Conservation (phyloP, 495 filamentous ascomycete species). For the Immersiella caudata region DNA sequence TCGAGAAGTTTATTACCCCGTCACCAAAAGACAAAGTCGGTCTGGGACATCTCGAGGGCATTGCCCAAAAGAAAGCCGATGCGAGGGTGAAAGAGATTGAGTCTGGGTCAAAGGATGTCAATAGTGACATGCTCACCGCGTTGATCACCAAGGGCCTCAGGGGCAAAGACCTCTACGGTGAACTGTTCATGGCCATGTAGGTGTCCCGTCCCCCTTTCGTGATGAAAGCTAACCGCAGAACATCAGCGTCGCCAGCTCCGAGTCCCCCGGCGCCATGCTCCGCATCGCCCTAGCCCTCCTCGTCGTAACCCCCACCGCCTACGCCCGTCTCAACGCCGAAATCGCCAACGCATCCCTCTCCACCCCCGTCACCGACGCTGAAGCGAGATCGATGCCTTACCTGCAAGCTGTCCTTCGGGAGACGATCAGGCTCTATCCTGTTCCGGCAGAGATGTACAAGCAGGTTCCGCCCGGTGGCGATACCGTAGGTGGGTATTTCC, state of each 20-base stretch:
- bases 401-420: slow-evolving; percentile 49
- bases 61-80: not conserved
- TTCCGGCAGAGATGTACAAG: slow-evolving; percentile 45
- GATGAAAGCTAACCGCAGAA: not conserved
- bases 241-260: slow-evolving; percentile 47
- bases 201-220: not conserved
- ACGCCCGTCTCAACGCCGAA: slow-evolving; percentile 57
- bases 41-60: not conserved
- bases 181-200: slow-evolving; percentile 1
- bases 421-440: slow-evolving; percentile 45
- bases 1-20: not conserved
- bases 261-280: slow-evolving; percentile 61
- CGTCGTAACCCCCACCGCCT: slow-evolving; percentile 48
- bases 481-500: slow-evolving; percentile 50
- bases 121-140: not conserved
- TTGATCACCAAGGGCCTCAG: slow-evolving; percentile 6
- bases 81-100: not conserved
- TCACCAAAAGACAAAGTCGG: not conserved
- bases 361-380: slow-evolving; percentile 30
- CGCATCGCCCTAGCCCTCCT: slow-evolving; percentile 56
- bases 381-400: slow-evolving; percentile 46
- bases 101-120: not conserved
- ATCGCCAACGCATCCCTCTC: slow-evolving; percentile 43
- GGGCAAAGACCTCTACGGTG: not conserved
- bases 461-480: slow-evolving; percentile 52